These are phyloP conservation scores for Xylaria sp. DNA, from an alignment of 495 filamentous ascomycete species.

Conservation along the genomic window DNA sequence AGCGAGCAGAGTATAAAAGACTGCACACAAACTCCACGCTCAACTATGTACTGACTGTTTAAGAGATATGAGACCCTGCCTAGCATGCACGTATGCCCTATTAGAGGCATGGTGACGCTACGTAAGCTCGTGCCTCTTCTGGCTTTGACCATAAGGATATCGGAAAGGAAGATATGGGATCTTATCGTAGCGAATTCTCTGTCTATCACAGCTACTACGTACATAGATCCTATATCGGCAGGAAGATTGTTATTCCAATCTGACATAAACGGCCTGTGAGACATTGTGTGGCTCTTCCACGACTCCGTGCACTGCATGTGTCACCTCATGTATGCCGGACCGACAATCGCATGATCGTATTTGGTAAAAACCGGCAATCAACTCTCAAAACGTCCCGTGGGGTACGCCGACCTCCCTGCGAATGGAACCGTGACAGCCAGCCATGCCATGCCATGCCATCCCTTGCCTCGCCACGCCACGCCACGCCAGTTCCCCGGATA, in stretches of 20 bases:
- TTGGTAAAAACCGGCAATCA: slow-evolving; percentile 4
- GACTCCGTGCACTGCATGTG: not conserved
- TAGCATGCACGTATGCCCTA: not conserved
- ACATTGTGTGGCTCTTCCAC: not conserved
- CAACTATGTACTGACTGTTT: not conserved
- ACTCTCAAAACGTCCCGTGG: not conserved
- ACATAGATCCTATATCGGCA: not conserved
- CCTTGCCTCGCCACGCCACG: too few species aligned
- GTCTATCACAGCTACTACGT: not conserved
- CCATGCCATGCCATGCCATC: slow-evolving; percentile 3
- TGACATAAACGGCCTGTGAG: not conserved
- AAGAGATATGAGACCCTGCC: not conserved
- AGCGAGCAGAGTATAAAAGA: not conserved
- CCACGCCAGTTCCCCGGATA: slow-evolving; percentile 15
- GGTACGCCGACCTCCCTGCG: not conserved
- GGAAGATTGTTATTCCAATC: not conserved
- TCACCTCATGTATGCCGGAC: not conserved
- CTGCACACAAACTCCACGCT: not conserved
- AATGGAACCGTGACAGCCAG: slow-evolving; percentile 24
- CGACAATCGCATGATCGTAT: slow-evolving; percentile 17
- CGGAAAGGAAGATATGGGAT: not conserved
- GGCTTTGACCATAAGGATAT: not conserved
- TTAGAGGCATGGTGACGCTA: not conserved
- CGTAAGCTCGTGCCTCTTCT: not conserved
- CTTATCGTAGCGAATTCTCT: not conserved